These are phyloP conservation scores for Trichoderma oligosporum DNA, from an alignment of 2,329 filamentous ascomycete genomes.

Conservation along the genomic window DNA sequence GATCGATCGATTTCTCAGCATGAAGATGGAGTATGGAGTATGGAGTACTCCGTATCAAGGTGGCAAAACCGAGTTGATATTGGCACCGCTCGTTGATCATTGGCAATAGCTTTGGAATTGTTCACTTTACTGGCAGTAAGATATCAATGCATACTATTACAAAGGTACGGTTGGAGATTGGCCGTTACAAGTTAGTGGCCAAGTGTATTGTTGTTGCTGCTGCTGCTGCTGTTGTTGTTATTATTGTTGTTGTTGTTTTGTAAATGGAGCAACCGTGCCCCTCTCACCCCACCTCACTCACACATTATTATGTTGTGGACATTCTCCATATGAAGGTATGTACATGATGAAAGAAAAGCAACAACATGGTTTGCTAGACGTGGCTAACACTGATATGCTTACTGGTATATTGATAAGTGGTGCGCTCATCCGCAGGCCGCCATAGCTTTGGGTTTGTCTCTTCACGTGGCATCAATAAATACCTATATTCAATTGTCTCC, in stretches of 20 bases:
- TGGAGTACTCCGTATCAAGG: no score
- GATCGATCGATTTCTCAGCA: no score
- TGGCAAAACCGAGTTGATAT: no score
- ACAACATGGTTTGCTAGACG: neutral
- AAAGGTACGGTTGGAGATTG: no score
- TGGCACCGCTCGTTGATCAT: no score
- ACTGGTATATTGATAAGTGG: neutral
- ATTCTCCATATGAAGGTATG: no score
- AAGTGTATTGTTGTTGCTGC: neutral
- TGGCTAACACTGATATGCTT: constrained; percentile 2
- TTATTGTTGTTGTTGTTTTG: neutral
- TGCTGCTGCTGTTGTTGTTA: neutral
- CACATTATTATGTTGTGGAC: constrained; percentile 7
- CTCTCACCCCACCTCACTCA: neutral
- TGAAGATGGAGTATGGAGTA: no score
- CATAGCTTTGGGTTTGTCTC: neutral
- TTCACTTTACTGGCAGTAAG: no score
- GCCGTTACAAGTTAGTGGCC: no score
- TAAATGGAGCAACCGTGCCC: neutral
- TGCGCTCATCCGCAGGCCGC: neutral
- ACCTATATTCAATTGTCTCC: neutral
- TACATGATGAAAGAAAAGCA: neutral
- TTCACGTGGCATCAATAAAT: constrained; percentile 7
- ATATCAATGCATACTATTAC: no score
- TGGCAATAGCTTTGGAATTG: no score